phyloP scores from a whole-genome alignment of 176 grass and related monocot species.

The Elaeis guineensis region DNA sequence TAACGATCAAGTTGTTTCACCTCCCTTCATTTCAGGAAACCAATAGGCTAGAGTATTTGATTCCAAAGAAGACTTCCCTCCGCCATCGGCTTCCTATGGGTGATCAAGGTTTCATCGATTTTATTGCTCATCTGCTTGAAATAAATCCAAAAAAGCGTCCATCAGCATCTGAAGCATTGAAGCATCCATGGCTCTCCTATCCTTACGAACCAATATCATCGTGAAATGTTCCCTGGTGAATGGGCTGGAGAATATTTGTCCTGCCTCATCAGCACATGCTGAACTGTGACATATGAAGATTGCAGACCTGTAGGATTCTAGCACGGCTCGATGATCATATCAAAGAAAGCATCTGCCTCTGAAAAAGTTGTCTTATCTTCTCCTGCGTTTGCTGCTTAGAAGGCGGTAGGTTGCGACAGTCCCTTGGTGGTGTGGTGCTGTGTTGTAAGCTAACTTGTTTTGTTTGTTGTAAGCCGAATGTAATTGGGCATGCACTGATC shows the following conservation, averaged over 20 bases:
- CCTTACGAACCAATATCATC: conserved; percentile 98
- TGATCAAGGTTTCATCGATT: conserved; percentile 93
- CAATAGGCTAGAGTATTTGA: conserved; percentile 88
- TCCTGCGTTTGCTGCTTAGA: not conserved
- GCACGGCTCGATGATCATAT: too few relatives aligned
- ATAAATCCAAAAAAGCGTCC: conserved; percentile 93
- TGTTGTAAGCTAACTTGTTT: not conserved
- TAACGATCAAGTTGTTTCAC: too few relatives aligned
- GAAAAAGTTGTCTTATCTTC: too few relatives aligned
- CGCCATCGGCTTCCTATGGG: conserved; percentile 79
- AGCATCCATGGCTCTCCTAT: conserved; percentile 97
- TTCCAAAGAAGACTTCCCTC: conserved; percentile 88
- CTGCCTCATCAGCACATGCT: not conserved
- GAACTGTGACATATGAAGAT: not conserved
- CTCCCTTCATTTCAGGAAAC: conserved; percentile 49
- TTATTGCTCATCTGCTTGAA: conserved; percentile 77
- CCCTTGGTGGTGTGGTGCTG: not conserved
- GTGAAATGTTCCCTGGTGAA: conserved; percentile 22
- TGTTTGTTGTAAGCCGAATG: conserved; percentile 1
- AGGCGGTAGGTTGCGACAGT: not conserved
- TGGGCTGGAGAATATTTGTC: not conserved
- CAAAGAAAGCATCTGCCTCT: too few relatives aligned
- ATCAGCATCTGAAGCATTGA: conserved; percentile 76
- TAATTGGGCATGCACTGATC: not conserved
- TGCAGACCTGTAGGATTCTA: not conserved